Conservation (phyloP, 108 stramenopile genomes). For the Stephanodiscus triporus region DNA sequence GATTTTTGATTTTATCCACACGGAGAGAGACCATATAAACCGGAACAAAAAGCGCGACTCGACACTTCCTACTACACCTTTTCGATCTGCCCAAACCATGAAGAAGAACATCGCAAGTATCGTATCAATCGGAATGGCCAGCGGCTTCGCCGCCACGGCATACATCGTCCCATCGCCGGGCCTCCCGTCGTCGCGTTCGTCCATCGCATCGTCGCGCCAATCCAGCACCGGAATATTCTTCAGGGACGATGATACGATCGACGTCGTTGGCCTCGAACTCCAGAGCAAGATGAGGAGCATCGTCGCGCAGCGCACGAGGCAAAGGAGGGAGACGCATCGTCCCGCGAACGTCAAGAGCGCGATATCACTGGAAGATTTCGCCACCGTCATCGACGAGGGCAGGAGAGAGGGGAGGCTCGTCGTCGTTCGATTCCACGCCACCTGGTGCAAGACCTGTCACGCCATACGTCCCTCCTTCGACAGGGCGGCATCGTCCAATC, state of each 20-base stretch:
- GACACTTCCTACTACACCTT: too few relatives aligned
- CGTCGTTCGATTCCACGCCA: slow-evolving; percentile 70
- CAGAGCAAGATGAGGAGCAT: slow-evolving; percentile 37
- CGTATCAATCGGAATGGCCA: neutral
- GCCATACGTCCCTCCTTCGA: slow-evolving; percentile 59
- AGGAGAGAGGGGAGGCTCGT: slow-evolving; percentile 43
- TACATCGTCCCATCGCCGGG: neutral
- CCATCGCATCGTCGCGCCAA: neutral
- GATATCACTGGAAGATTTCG: slow-evolving; percentile 60
- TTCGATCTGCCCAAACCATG: neutral
- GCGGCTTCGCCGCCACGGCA: neutral
- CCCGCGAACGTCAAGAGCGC: slow-evolving; percentile 58
- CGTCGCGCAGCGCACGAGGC: slow-evolving; percentile 10
- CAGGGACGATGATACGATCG: neutral
- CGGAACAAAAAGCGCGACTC: too few relatives aligned
- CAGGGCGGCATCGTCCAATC: slow-evolving; percentile 46
- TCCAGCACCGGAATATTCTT: neutral
- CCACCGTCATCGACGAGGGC: slow-evolving; percentile 61
- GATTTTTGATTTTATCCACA: too few relatives aligned
- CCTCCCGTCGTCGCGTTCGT: neutral
- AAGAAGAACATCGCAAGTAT: neutral
- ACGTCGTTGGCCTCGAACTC: slow-evolving; percentile 11
- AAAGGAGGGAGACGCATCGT: slow-evolving; percentile 9
- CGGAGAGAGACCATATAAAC: too few relatives aligned
- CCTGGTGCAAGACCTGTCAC: slow-evolving; percentile 78